phyloP scores from a whole-genome alignment of 176 grass and related monocot genomes.

The Alloteropsis semialata region DNA sequence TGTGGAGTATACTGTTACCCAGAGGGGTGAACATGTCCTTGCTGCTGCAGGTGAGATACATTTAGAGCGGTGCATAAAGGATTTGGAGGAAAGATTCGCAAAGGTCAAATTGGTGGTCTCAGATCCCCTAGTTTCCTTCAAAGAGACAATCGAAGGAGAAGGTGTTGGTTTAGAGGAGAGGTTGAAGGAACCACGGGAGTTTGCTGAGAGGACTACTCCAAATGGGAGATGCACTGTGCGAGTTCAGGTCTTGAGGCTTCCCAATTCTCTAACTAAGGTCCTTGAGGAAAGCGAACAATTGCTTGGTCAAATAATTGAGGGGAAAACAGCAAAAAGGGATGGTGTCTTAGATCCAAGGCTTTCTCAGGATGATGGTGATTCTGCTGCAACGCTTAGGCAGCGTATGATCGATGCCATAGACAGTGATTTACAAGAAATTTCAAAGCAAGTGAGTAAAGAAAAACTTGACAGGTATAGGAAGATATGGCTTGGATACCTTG shows the following conservation, averaged over 20 bases:
- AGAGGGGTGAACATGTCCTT: conserved; percentile 81
- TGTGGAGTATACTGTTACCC: conserved; percentile 74
- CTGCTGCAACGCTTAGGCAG: conserved; percentile 48
- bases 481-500: conserved; percentile 52
- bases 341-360: conserved; percentile 26
- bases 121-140: conserved; percentile 82
- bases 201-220: conserved; percentile 70
- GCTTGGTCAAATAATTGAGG: conserved; percentile 68
- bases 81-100: conserved; percentile 88
- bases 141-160: conserved; percentile 85
- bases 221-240: conserved; percentile 74
- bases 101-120: conserved; percentile 84
- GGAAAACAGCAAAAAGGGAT: conserved; percentile 49
- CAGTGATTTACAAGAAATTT: conserved; percentile 61
- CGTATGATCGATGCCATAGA: conserved; percentile 67
- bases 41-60: conserved; percentile 88
- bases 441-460: conserved; percentile 52
- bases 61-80: conserved; percentile 87
- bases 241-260: conserved; percentile 81
- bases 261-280: conserved; percentile 61
- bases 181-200: conserved; percentile 35
- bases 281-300: conserved; percentile 79
- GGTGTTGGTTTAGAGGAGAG: conserved; percentile 39
- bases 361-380: conserved; percentile 54
- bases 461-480: conserved; percentile 56